Evolutionary conservation across 495 filamentous ascomycete genomes (phyloP), one percentile per base, ranked within the genome.

Genomic region (Xylona heveae): DNA sequence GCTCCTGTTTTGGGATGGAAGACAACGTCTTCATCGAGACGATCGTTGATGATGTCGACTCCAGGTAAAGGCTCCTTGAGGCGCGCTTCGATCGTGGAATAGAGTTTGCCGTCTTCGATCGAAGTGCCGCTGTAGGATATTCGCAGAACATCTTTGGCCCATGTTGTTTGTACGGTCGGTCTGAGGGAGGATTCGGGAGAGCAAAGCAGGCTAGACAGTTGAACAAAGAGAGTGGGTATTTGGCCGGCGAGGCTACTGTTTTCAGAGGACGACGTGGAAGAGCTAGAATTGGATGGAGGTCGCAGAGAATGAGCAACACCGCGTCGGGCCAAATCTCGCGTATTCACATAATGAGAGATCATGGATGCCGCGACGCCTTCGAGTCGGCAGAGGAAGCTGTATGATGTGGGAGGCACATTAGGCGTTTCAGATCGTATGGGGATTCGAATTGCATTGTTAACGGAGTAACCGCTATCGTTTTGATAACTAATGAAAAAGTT

Each of bases 21-120:
- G 5, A 55, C 52, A 26, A 78, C 58, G 38, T 76, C 63, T 4
- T 54, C 51, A 37, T 74, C 71, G 15, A 67, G 51, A 19, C 50
- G 57, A 6, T 56, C 55, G 19, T 56, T 51, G 16, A 74, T 57
- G 5, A 56, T 50, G 12, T 47, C 49, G 30, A 68, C 55, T 25
- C 55, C 53, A 10, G 49, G 28, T 14, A 45, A 50, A 33, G 47
- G 36, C 14, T 44, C 40, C 7, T 56, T 36, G 24, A 59, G 44
- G 8, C 58, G 51, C 16, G 58, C 60, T 25, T 55, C 49, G 5
- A 53, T 43, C 6, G 61, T 41, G 13, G 48, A 36, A 39, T 41
- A 21, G 14, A 35, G 36, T 28, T 38, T 30, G n/a, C 43, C 40
- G 36, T 27, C 6, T 24, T 19, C n/a, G 6, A 27, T 17, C 28